Evolutionary conservation across 2,329 filamentous ascomycete species (phyloP).

Genomic region (Bimuria novae-zelandiae): DNA sequence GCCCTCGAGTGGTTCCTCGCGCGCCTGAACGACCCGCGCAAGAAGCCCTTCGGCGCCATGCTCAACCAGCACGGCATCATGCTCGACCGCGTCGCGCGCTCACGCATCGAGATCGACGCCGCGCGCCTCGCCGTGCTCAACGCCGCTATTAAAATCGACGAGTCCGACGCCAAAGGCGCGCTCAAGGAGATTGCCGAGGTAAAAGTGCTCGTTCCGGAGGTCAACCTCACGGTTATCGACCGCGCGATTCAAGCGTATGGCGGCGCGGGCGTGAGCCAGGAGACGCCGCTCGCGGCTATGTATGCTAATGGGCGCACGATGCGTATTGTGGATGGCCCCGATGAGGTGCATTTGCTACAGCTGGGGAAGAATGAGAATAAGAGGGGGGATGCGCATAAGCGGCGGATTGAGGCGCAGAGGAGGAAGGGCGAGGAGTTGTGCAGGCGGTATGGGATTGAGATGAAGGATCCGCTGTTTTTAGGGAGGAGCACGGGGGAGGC

Average conservation of each 20-base stretch:
- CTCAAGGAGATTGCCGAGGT: conserved; percentile 94
- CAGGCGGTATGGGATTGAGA: conserved; percentile 59
- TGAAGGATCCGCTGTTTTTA: conserved; percentile 49
- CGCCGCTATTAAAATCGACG: conserved; percentile 93
- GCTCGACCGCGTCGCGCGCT: conserved; percentile 91
- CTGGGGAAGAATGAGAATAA: conserved; percentile 81
- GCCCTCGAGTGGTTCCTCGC: conserved; percentile 95
- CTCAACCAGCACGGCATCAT: conserved; percentile 91
- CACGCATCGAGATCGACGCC: conserved; percentile 90
- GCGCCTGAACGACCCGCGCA: conserved; percentile 87
- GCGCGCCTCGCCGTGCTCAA: conserved; percentile 90
- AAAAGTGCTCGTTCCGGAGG: conserved; percentile 86
- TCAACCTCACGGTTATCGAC: conserved; percentile 85
- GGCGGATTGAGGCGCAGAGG: conserved; percentile 67
- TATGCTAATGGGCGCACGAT: conserved; percentile 82
- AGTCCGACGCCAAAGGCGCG: conserved; percentile 83
- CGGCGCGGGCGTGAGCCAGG: conserved; percentile 87
- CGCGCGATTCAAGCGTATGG: conserved; percentile 92
- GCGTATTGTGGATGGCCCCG: conserved; percentile 87
- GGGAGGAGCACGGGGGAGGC: conserved; percentile 47
- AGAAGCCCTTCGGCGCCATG: conserved; percentile 88
- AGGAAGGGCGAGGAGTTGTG: conserved; percentile 69
- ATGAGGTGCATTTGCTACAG: conserved; percentile 84
- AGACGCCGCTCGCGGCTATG: conserved; percentile 81
- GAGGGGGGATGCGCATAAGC: conserved; percentile 64